A percentile compares a stretch with the other conserved stretches of the same genome.
phyloP scores from a whole-genome alignment of 257 asterid genomes.

The Solanum microdontum region DNA sequence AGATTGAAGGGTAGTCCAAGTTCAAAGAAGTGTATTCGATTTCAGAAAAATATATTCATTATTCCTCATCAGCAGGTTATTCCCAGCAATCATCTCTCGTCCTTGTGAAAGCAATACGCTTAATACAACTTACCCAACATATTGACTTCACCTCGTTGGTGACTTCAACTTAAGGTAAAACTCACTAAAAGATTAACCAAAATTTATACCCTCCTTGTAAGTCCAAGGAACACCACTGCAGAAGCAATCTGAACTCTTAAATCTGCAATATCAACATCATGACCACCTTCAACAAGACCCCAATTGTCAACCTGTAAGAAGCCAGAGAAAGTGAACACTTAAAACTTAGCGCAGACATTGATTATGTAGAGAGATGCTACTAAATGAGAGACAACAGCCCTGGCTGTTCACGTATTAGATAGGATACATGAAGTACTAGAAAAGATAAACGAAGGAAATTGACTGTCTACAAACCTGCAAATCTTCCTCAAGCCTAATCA shows the following conservation, averaged over 20 bases:
- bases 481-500: constrained; percentile 93
- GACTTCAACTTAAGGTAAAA: neutral
- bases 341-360: neutral
- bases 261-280: constrained; percentile 92
- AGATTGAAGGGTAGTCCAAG: neutral
- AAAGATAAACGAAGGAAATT: neutral
- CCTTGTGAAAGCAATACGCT: neutral
- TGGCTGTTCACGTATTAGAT: neutral
- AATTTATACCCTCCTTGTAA: constrained; percentile 41
- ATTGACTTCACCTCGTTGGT: neutral
- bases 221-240: constrained; percentile 78
- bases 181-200: neutral
- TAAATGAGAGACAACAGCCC: neutral
- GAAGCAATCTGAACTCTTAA: constrained; percentile 77
- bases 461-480: constrained; percentile 39
- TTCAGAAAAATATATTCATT: neutral
- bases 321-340: neutral
- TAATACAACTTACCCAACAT: neutral
- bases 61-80: neutral
- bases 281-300: constrained; percentile 99
- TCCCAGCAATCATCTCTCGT: neutral
- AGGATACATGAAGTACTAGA: neutral
- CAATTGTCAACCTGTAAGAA: constrained; percentile 41
- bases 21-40: neutral
- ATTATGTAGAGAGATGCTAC: neutral